Evolutionary conservation across 306 rosid genomes (phyloP).

Genomic region (Elaeagnus macrophylla): DNA sequence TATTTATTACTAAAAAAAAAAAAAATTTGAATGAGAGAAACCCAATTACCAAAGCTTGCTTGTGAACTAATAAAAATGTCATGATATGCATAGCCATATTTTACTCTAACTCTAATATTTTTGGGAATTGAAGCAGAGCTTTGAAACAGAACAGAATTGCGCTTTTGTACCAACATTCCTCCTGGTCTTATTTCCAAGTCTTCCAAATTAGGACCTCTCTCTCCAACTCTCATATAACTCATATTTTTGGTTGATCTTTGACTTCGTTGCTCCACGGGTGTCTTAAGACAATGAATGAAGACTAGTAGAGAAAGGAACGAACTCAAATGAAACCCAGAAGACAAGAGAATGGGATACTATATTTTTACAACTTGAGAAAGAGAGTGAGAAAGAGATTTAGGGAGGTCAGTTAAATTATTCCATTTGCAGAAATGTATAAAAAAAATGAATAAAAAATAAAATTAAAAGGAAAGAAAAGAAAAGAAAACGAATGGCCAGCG

Average conservation of each 20-base stretch:
- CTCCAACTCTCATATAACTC: conserved; percentile 6
- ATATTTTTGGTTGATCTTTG: conserved; percentile 22
- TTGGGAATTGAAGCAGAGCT: conserved; percentile 24
- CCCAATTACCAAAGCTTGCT: conserved; percentile 69
- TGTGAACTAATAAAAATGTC: conserved; percentile 55
- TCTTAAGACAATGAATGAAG: not conserved
- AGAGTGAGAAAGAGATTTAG: no score
- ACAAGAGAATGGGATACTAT: conserved; percentile 31
- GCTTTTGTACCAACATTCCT: conserved; percentile 82
- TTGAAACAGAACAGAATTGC: conserved; percentile 31
- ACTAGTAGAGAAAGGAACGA: not conserved
- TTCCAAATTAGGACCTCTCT: conserved; percentile 5
- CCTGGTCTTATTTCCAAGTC: conserved; percentile 75
- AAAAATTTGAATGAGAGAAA: not conserved
- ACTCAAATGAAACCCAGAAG: conserved; percentile 14
- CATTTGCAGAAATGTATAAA: not conserved
- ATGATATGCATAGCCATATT: conserved; percentile 46
- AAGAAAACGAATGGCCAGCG: conserved; percentile 23
- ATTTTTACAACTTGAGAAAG: conserved; percentile 7
- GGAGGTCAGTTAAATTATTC: conserved; percentile 13
- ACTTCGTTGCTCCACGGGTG: conserved; percentile 17
- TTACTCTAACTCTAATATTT: conserved; percentile 48
- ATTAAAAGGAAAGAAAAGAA: conserved; percentile 11
- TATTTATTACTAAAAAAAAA: not conserved
- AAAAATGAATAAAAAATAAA: conserved; percentile 9